Base-by-base conservation (phyloP, 2,329 filamentous ascomycete species). In the Epichloe gansuensis region DNA sequence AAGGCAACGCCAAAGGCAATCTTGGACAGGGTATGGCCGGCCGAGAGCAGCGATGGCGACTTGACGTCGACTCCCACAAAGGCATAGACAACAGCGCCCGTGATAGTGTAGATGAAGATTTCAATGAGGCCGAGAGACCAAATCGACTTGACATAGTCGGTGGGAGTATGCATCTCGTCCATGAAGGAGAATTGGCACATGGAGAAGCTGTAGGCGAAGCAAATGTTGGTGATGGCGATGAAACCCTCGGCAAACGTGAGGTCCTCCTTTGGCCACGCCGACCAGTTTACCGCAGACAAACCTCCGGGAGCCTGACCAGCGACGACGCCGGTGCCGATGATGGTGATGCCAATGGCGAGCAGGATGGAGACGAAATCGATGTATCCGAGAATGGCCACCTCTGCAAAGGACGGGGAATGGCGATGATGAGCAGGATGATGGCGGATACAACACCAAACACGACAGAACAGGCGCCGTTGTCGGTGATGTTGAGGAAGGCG, bases 1-100 rank as follows among this genome's bases (percentile, higher is more conserved):
- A 85, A 71, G 0, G 83, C 85, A 56, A 88, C 66, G 31, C 83
- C 84, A 61, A 85, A 89, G 2, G 83, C 83, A 6, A 88, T 67
- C 62, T 86, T 86, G 48, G 78, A 77, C 25, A 87, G 66, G 0
- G 75, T 58, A 2, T 69, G 66, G 2, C 78, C 76, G 9, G 84
- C 81, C 0, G 82, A 85, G 5, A 85, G 77, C 7, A 90, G 74
- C 0, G 86, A 84, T 1, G 86, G 86, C 0, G 81, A 82, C 53
- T 74, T 65, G 25, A 90, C 84, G 0, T 74, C 69, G 1, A 70
- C 68, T 28, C 86, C 86, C 8, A 81, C 81, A 62, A 81, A 89
- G 52, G 77, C 76, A 71, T 89, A 89, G 59, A 88, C 78, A 21
- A 88, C 71, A 6, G 80, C 75, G 5, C 83, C 82, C 1, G 82